A percentile compares a stretch with the other conserved stretches of the same genome.
Conservation (phyloP, 2,329 filamentous ascomycete species). For the Stagonosporopsis tanaceti region DNA sequence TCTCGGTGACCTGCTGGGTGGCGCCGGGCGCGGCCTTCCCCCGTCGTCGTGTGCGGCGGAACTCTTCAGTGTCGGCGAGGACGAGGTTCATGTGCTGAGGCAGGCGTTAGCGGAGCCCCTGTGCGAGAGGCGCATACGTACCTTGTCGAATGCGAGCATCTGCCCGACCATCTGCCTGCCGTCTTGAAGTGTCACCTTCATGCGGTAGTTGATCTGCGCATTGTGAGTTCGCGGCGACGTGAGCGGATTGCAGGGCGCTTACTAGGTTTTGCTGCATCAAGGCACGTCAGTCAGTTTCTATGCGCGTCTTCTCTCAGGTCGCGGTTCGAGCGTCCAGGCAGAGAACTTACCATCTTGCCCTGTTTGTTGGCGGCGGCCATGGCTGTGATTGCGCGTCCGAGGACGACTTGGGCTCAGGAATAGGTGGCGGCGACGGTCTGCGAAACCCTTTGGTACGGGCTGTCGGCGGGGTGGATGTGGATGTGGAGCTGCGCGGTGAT, state of each 20-base stretch:
- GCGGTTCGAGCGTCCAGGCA: constrained; percentile 46
- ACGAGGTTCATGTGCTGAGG: constrained; percentile 97
- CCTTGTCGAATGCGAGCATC: constrained; percentile 99
- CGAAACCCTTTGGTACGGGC: constrained; percentile 25
- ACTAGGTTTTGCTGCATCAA: constrained; percentile 69
- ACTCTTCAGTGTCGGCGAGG: constrained; percentile 88
- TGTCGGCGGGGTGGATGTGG: constrained; percentile 32
- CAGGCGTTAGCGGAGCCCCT: constrained; percentile 22
- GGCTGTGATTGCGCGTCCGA: constrained; percentile 50
- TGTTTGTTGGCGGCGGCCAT: constrained; percentile 77
- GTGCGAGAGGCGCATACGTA: constrained; percentile 48
- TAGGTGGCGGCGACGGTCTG: constrained; percentile 11
- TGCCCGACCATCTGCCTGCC: constrained; percentile 96
- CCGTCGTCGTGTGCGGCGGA: constrained; percentile 43
- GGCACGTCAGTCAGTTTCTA: constrained; percentile 53
- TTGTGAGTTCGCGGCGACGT: constrained; percentile 31
- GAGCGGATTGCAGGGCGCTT: constrained; percentile 50
- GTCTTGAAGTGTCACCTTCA: constrained; percentile 95
- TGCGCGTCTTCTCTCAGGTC: constrained; percentile 54
- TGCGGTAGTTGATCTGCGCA: constrained; percentile 94
- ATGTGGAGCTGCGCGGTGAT: constrained; percentile 18
- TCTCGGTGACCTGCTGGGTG: constrained; percentile 74
- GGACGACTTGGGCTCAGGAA: constrained; percentile 48
- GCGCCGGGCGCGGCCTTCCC: constrained; percentile 74
- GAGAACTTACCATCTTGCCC: constrained; percentile 93